Evolutionary conservation across 768 basidiomycete species (phyloP).

Genomic region (Lactarius tabidus): DNA sequence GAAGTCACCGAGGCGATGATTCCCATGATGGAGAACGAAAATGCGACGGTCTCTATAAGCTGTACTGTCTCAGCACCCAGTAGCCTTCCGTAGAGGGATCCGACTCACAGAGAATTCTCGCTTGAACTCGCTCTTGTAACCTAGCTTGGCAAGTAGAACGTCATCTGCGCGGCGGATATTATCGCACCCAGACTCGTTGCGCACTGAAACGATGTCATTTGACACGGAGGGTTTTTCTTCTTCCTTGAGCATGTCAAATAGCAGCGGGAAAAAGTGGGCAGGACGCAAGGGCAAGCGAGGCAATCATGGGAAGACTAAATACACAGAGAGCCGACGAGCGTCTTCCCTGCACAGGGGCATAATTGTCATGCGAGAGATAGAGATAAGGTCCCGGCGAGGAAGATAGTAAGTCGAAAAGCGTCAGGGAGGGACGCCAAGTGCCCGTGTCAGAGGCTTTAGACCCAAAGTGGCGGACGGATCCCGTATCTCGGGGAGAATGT

Average conservation of each 20-base stretch:
- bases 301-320: slow-evolving; percentile 1
- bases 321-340: not conserved
- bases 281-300: not conserved
- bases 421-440: not conserved
- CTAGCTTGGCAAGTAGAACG: slow-evolving; percentile 55
- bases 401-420: not conserved
- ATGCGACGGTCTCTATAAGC: slow-evolving; percentile 60
- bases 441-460: not conserved
- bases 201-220: not conserved
- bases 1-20: slow-evolving; percentile 66
- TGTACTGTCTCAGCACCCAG: slow-evolving; percentile 25
- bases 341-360: not conserved
- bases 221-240: slow-evolving; percentile 7
- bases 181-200: not conserved
- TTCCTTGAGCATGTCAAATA: slow-evolving; percentile 9
- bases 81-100: not conserved
- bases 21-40: slow-evolving; percentile 70
- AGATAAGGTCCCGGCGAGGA: not conserved
- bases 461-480: not conserved
- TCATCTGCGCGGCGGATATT: slow-evolving; percentile 41
- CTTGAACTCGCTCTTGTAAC: slow-evolving; percentile 69
- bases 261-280: not conserved
- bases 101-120: slow-evolving; percentile 64
- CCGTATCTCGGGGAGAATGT: not conserved
- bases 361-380: not conserved